Conservation (phyloP, 257 asterid genomes). For the Solanum chaucha region DNA sequence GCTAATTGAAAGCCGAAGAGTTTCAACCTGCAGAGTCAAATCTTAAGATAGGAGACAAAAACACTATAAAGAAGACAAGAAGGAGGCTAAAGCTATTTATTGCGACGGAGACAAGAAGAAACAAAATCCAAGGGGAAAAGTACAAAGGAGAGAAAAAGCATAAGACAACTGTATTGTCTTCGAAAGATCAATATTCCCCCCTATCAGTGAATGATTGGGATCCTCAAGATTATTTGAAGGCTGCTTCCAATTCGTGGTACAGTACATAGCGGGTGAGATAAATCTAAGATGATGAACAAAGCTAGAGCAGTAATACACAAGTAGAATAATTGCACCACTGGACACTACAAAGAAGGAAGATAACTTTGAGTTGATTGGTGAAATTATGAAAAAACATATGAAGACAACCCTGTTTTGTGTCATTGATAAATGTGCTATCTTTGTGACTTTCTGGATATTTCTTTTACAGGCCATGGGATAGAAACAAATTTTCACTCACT, state of each 20-base stretch:
- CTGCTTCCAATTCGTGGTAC: background rate
- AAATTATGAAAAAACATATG: background rate
- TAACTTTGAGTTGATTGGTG: background rate
- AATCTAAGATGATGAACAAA: background rate
- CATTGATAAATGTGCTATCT: background rate
- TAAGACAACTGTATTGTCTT: background rate
- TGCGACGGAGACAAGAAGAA: background rate
- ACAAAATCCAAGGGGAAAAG: background rate
- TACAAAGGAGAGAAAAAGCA: background rate
- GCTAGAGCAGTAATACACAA: background rate
- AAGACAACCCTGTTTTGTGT: background rate
- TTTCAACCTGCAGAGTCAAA: background rate
- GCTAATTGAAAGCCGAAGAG: background rate
- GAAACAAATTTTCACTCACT: background rate
- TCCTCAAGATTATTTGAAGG: background rate
- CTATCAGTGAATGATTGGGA: background rate
- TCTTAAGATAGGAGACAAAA: background rate
- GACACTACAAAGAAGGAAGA: background rate
- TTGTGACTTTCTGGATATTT: background rate
- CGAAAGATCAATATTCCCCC: background rate
- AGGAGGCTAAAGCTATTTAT: background rate
- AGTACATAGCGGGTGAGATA: background rate
- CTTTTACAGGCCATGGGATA: background rate
- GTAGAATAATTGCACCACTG: background rate
- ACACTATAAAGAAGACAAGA: background rate